phyloP scores from a whole-genome alignment of 2,329 filamentous ascomycete species.

The Colletotrichum musicola region DNA sequence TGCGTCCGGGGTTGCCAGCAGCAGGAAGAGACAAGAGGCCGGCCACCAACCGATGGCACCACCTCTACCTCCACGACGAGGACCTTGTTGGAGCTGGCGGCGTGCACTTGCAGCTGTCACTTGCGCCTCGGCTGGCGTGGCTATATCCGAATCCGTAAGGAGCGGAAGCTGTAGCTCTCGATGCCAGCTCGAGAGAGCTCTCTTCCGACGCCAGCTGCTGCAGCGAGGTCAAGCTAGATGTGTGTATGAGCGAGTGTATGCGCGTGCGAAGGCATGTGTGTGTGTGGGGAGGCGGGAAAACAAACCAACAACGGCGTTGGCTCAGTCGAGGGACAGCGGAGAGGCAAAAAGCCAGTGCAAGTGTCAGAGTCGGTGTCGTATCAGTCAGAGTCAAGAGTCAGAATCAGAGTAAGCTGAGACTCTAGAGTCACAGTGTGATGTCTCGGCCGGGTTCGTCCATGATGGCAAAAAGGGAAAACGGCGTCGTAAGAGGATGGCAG shows the following conservation, averaged over 20 bases:
- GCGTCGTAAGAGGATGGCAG: slow-evolving; percentile 18
- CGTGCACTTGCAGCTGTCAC: slow-evolving; percentile 17
- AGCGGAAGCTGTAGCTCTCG: slow-evolving; percentile 10
- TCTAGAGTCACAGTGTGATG: slow-evolving; percentile 3
- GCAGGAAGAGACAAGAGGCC: neutral
- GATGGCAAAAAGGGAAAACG: slow-evolving; percentile 34
- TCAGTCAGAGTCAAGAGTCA: neutral
- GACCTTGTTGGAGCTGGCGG: slow-evolving; percentile 28
- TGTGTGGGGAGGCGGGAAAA: slow-evolving; percentile 23
- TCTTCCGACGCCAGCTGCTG: slow-evolving; percentile 23
- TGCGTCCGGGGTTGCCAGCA: slow-evolving; percentile 6
- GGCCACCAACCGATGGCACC: neutral
- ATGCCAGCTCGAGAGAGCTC: slow-evolving; percentile 1
- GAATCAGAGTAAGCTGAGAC: slow-evolving; percentile 1
- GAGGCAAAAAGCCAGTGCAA: neutral
- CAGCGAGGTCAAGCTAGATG: slow-evolving; percentile 10
- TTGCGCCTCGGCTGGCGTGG: slow-evolving; percentile 11
- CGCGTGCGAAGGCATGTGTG: neutral
- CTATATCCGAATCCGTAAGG: slow-evolving; percentile 14
- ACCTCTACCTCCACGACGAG: neutral
- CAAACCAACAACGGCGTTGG: slow-evolving; percentile 31
- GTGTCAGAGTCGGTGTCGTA: neutral
- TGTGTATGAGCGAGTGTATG: neutral
- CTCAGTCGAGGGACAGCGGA: neutral
- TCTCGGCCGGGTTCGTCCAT: slow-evolving; percentile 24